Conservation (phyloP, 352 stramenopile species). For the Phytophthora pinifolia region DNA sequence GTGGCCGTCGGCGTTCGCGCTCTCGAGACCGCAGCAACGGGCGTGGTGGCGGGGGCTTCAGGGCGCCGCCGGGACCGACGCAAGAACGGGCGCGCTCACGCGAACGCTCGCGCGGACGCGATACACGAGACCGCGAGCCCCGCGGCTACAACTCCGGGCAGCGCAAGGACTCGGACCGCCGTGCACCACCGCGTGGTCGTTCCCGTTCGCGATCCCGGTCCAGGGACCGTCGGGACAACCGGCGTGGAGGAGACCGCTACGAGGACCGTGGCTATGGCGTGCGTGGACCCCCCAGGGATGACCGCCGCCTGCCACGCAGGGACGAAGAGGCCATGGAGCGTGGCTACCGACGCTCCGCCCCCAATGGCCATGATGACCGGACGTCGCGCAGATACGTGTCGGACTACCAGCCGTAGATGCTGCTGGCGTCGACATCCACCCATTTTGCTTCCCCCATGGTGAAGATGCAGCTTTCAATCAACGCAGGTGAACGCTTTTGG, state of each 20-base stretch:
- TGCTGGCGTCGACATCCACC: constrained; percentile 1
- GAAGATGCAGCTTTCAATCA: constrained; percentile 15
- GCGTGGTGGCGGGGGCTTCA: constrained; percentile 13
- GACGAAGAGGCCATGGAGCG: constrained; percentile 35
- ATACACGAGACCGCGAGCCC: constrained; percentile 14
- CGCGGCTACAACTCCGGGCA: constrained; percentile 15
- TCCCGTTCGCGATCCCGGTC: constrained; percentile 23
- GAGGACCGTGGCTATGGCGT: constrained; percentile 41
- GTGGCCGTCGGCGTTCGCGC: constrained; percentile 25
- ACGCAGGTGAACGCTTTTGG: background rate
- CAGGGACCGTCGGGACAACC: constrained; percentile 30
- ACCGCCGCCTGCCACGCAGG: constrained; percentile 20
- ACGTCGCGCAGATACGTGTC: constrained; percentile 47
- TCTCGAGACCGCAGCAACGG: constrained; percentile 21
- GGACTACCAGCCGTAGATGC: constrained; percentile 45
- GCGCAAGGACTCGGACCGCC: constrained; percentile 24
- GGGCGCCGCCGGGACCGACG: constrained; percentile 9
- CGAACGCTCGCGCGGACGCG: constrained; percentile 18
- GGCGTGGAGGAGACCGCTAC: constrained; percentile 30
- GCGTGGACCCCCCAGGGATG: constrained; percentile 15
- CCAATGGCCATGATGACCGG: constrained; percentile 58
- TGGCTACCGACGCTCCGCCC: constrained; percentile 39
- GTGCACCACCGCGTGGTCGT: constrained; percentile 15
- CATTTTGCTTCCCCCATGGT: constrained; percentile 1
- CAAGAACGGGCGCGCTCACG: constrained; percentile 30